Evolutionary conservation across 805 yeast genomes (phyloP).

Genomic region (Candida silvicultrix): DNA sequence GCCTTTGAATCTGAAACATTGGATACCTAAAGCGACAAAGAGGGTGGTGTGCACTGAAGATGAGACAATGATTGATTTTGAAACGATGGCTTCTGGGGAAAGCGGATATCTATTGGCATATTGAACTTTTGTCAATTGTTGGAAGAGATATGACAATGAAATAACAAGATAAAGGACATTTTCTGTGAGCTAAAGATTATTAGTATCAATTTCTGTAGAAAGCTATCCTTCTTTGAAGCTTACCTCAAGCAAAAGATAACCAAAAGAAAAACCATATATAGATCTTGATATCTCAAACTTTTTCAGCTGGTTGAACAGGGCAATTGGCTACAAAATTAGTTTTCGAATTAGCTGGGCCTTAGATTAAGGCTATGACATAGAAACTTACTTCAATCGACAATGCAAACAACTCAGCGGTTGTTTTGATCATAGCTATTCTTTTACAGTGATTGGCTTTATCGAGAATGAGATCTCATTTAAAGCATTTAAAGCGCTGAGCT

Average conservation of each 20-base stretch:
- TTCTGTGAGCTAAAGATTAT: conserved; percentile 4
- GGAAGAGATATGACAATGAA: conserved; percentile 1
- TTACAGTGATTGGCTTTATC: too few relatives aligned
- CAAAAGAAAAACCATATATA: conserved; percentile 33
- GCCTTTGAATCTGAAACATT: conserved; percentile 21
- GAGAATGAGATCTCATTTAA: too few relatives aligned
- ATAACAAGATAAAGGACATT: not conserved
- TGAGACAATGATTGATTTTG: conserved; percentile 12
- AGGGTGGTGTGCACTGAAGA: conserved; percentile 13
- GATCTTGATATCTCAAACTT: conserved; percentile 25
- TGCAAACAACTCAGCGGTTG: not conserved
- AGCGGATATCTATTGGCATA: conserved; percentile 29
- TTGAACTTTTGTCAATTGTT: conserved; percentile 16
- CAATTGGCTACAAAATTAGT: too few relatives aligned
- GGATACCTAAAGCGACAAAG: conserved; percentile 19
- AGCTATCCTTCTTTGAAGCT: not conserved
- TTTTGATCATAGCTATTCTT: too few relatives aligned
- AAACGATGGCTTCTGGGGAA: conserved; percentile 23
- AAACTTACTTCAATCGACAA: not conserved
- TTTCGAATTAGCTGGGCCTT: too few relatives aligned
- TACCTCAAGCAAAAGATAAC: conserved; percentile 19
- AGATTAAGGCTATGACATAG: too few relatives aligned
- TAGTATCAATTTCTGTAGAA: not conserved
- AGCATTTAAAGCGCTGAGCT: too few relatives aligned
- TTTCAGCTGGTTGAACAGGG: conserved; percentile 4